Evolutionary conservation across 2,329 filamentous ascomycete genomes (phyloP).

Genomic region (Beauveria asiatica): DNA sequence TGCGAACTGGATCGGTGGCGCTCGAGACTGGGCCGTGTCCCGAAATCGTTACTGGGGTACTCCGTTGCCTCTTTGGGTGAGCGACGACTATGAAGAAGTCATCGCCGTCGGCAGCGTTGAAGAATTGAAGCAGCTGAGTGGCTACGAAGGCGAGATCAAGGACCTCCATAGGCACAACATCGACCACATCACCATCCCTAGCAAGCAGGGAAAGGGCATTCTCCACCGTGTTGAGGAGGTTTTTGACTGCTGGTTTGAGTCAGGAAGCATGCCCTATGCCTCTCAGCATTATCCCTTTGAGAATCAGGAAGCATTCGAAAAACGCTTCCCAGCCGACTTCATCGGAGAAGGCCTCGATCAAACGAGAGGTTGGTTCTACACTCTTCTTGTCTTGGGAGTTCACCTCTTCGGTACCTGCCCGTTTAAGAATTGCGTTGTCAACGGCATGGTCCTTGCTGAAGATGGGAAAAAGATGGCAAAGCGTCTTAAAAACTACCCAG

Average conservation of each 20-base stretch:
- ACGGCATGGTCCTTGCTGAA: constrained; percentile 86
- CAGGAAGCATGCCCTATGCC: constrained; percentile 90
- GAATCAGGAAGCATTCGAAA: constrained; percentile 71
- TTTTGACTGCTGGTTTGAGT: constrained; percentile 97
- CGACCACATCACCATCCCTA: constrained; percentile 89
- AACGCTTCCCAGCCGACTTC: constrained; percentile 83
- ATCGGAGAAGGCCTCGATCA: constrained; percentile 91
- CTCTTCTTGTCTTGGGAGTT: constrained; percentile 76
- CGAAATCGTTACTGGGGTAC: constrained; percentile 71
- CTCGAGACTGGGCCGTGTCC: constrained; percentile 6
- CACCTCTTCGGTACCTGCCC: constrained; percentile 78
- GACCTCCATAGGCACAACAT: constrained; percentile 91
- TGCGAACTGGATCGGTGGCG: constrained; percentile 17
- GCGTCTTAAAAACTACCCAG: constrained; percentile 90
- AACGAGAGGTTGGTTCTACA: constrained; percentile 96
- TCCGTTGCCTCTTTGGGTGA: constrained; percentile 85
- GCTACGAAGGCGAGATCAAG: constrained; percentile 72
- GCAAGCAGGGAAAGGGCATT: constrained; percentile 76
- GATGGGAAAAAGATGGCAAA: constrained; percentile 99
- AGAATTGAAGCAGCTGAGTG: constrained; percentile 77
- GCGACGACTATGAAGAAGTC: constrained; percentile 77
- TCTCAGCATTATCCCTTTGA: constrained; percentile 89
- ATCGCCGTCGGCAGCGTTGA: constrained; percentile 79
- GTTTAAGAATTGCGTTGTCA: constrained; percentile 95
- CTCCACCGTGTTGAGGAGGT: constrained; percentile 77